Evolutionary conservation across 169 alveolate genomes (phyloP).

Genomic region (Eimeria maxima): DNA sequence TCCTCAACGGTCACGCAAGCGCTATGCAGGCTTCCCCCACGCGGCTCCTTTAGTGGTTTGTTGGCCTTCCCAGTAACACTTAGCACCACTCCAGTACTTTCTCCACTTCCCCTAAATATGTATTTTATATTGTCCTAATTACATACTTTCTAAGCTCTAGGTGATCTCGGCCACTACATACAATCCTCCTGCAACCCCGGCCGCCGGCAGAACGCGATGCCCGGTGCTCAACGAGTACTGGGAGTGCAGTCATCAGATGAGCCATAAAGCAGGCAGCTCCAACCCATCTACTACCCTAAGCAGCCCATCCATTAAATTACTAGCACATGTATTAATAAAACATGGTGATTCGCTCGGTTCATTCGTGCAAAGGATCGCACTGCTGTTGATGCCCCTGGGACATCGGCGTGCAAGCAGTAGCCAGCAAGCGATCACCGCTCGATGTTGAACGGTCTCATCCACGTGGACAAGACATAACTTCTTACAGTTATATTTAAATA

Average conservation of each 20-base stretch:
- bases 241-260: background rate
- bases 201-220: background rate
- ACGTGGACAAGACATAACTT: background rate
- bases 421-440: background rate
- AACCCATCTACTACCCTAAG: background rate
- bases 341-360: background rate
- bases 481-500: background rate
- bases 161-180: background rate
- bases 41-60: conserved; percentile 1
- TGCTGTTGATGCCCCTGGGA: background rate
- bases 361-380: background rate
- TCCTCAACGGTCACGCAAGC: background rate
- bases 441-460: background rate
- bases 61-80: background rate
- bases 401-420: background rate
- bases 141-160: background rate
- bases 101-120: background rate
- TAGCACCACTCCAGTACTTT: background rate
- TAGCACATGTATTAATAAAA: background rate
- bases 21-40: conserved; percentile 9
- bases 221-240: background rate
- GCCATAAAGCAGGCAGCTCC: background rate
- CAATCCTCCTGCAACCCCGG: background rate
- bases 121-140: background rate
- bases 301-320: background rate